phyloP scores from a whole-genome alignment of 2,329 filamentous ascomycete species.

The Epichloe aotearoae region DNA sequence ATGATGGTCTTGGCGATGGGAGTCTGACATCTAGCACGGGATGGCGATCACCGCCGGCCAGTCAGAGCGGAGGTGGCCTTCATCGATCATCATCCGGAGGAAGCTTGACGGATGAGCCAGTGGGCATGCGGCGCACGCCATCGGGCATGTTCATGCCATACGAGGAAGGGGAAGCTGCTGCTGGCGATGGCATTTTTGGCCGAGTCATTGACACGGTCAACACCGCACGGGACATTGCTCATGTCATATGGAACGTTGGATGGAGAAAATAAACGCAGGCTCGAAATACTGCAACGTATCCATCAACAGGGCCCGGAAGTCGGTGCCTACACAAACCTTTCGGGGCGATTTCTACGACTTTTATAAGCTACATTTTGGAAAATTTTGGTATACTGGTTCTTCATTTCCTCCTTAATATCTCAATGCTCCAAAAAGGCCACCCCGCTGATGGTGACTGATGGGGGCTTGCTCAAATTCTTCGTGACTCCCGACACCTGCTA shows the following conservation, averaged over 20 bases:
- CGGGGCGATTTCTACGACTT: background rate
- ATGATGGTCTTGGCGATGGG: slow-evolving; percentile 35
- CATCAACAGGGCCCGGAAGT: background rate
- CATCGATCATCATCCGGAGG: slow-evolving; percentile 34
- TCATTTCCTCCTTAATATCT: background rate
- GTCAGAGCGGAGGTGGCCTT: slow-evolving; percentile 18
- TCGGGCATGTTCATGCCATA: slow-evolving; percentile 90
- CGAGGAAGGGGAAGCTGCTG: slow-evolving; percentile 54
- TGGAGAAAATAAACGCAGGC: slow-evolving; percentile 39
- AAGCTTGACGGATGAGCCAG: slow-evolving; percentile 37
- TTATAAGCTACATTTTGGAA: background rate
- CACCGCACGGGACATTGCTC: slow-evolving; percentile 55
- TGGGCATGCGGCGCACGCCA: slow-evolving; percentile 60
- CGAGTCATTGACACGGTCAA: slow-evolving; percentile 71
- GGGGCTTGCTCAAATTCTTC: too few species aligned
- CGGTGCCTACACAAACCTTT: background rate
- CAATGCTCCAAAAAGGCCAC: background rate
- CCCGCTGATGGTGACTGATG: too few species aligned
- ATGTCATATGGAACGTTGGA: slow-evolving; percentile 60
- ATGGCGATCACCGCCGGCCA: slow-evolving; percentile 19
- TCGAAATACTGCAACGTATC: background rate
- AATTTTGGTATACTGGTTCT: background rate
- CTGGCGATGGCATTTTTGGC: slow-evolving; percentile 55
- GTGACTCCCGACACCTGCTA: too few species aligned
- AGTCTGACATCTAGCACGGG: slow-evolving; percentile 16